A percentile compares a stretch with the other conserved stretches of the same genome.
phyloP scores from a whole-genome alignment of 441 rosid genomes.

The Euphorbia schlechtendalii region DNA sequence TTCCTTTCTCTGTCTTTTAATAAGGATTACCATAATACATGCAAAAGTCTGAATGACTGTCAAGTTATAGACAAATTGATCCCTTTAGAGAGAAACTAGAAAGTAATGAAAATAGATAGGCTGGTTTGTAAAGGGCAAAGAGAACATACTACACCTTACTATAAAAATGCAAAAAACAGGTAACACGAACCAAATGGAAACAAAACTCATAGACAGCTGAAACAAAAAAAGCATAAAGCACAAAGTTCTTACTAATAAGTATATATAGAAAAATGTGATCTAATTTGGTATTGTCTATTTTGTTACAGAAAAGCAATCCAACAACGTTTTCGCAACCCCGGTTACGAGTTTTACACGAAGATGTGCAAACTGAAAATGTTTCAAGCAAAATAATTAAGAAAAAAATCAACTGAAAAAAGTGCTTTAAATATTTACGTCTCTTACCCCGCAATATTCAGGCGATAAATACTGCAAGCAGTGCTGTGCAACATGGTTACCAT shows the following conservation, averaged over 20 bases:
- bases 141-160: neutral
- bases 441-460: conserved; percentile 55
- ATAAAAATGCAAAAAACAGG: neutral
- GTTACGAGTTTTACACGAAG: neutral
- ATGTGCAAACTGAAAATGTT: neutral
- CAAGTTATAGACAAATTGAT: neutral
- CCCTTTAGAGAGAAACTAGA: neutral
- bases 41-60: neutral
- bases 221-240: neutral
- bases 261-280: neutral
- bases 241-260: neutral
- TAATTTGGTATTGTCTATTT: neutral
- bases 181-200: neutral
- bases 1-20: neutral
- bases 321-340: neutral
- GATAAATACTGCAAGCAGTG: conserved; percentile 56
- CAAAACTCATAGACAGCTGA: neutral
- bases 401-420: neutral
- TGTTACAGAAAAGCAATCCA: neutral
- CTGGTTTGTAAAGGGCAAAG: neutral
- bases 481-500: conserved; percentile 76
- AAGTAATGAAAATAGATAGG: neutral
- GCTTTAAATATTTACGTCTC: neutral
- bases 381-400: neutral
- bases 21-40: neutral